These are phyloP conservation scores for Kodamaea fukazawae DNA, from an alignment of 805 yeast genomes.

Conservation along the genomic window DNA sequence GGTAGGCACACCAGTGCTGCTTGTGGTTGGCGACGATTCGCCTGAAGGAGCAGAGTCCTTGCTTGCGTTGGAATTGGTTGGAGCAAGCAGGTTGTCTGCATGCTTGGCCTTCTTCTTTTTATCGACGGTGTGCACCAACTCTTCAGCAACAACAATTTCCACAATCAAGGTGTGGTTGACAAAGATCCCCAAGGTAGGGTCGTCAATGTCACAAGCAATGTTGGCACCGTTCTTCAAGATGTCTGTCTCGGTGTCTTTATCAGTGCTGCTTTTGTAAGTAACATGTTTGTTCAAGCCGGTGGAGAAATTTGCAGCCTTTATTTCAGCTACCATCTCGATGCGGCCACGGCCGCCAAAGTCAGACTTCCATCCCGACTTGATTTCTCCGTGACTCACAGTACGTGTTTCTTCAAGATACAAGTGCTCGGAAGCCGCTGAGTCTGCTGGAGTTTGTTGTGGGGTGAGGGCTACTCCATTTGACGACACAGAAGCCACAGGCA, in stretches of 20 bases:
- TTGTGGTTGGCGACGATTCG: conserved; percentile 24
- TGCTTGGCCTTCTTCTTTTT: conserved; percentile 7
- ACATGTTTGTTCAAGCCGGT: conserved; percentile 48
- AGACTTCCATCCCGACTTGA: conserved; percentile 92
- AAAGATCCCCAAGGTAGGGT: conserved; percentile 72
- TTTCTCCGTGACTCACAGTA: conserved; percentile 72
- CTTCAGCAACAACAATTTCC: conserved; percentile 95
- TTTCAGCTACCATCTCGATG: conserved; percentile 74
- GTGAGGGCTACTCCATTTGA: background rate
- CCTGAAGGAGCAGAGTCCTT: conserved; percentile 13
- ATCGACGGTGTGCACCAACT: conserved; percentile 47
- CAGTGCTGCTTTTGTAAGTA: conserved; percentile 42
- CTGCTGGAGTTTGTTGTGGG: no score
- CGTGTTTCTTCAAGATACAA: conserved; percentile 71
- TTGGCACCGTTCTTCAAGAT: conserved; percentile 44
- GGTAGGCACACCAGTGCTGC: conserved; percentile 70
- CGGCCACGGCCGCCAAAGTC: conserved; percentile 79
- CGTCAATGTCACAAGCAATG: conserved; percentile 77
- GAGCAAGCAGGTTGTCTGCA: conserved; percentile 18
- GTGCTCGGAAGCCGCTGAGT: conserved; percentile 11
- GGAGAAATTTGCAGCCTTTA: conserved; percentile 56
- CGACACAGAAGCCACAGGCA: background rate
- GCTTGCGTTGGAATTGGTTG: conserved; percentile 21
- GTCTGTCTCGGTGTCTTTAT: conserved; percentile 25
- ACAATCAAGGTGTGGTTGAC: conserved; percentile 76